Base-by-base conservation (phyloP, 164 flowering plant species). In the Warburgia ugandensis region DNA sequence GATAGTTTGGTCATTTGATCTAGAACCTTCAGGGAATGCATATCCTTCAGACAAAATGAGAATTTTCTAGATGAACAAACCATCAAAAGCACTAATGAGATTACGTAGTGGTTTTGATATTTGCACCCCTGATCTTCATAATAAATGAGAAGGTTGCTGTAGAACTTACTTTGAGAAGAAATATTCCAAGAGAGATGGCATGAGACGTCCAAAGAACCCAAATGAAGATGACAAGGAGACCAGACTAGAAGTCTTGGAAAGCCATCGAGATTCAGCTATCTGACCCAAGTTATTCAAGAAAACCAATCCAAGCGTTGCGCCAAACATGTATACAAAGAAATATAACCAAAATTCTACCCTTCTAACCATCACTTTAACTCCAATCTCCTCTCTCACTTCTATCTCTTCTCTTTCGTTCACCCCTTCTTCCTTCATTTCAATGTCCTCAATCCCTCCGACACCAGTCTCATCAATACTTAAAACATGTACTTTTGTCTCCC, bases 311-410 rank as follows among this genome's bases (percentile, higher is more conserved):
- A 92, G 58, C 2, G 99, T 80, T 11, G 78, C 85, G 36, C 99
- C 94, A 28, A 54, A 77, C 21, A 88, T 45, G 53, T 92, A 88
- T 1, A 75, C 72, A 17, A 73, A 75, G 39, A 81, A 80, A 61
- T 92, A 92, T n/a, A 92, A 31, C 99, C 99, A 92, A 65, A 92
- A 92, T n/a, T 88, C 77, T 31, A 86, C 41, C 50, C 77, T 80
- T 56, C 17, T 63, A 16, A 88, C 1, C 95, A 92, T 78, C 65
- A 36, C 5, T 46, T 28, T 69, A 48, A 63, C 79, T 26, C 82
- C 83, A 43, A 79, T 59, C 55, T 87, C 92, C 61, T 84, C 95
- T 45, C 12, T 66, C 1, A 62, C 72, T 1, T 17, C 60, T 16
- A 16, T 23, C 52, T 31, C 50, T 16, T 5, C 13, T 10, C 33